These are phyloP conservation scores for Magnusiomyces fungicola DNA, from an alignment of 1,139 yeast species.

Conservation along the genomic window DNA sequence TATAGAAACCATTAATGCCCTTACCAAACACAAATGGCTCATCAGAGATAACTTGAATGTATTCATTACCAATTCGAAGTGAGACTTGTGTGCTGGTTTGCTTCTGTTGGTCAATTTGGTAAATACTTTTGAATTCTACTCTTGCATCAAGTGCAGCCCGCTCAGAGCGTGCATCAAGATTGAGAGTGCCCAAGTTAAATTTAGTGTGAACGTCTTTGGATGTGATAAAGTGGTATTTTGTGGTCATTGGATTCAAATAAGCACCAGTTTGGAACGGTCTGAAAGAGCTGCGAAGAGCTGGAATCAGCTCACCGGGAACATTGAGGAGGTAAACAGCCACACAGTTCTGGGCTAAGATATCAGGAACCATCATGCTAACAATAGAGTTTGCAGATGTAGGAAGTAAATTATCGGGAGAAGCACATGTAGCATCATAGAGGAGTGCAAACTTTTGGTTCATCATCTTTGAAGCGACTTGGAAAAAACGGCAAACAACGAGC, in stretches of 20 bases:
- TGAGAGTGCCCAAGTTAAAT: conserved; percentile 21
- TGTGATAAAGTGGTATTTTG: conserved; percentile 23
- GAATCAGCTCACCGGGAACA: conserved; percentile 42
- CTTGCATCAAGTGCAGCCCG: conserved; percentile 22
- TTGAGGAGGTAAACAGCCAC: conserved; percentile 53
- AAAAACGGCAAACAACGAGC: conserved; percentile 49
- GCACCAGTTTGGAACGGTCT: conserved; percentile 19
- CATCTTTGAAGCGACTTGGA: conserved; percentile 63
- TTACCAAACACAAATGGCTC: conserved; percentile 45
- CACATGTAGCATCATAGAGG: conserved; percentile 66
- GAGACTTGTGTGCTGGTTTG: conserved; percentile 33
- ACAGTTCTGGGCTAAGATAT: conserved; percentile 48
- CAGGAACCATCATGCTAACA: conserved; percentile 34
- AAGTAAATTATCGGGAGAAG: conserved; percentile 33
- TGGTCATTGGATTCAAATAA: conserved; percentile 23
- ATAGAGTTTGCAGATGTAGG: conserved; percentile 25
- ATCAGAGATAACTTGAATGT: conserved; percentile 47
- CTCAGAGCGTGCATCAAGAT: conserved; percentile 22
- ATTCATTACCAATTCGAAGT: conserved; percentile 63
- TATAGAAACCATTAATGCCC: conserved; percentile 22
- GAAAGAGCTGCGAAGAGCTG: conserved; percentile 28
- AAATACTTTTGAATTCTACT: conserved; percentile 19
- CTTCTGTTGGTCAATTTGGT: conserved; percentile 8
- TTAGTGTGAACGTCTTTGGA: conserved; percentile 19
- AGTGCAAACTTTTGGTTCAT: conserved; percentile 65